A percentile compares a stretch with the other conserved stretches of the same genome.
Conservation (phyloP, 116 monocot species). For the Dioscorea cayenensis region DNA sequence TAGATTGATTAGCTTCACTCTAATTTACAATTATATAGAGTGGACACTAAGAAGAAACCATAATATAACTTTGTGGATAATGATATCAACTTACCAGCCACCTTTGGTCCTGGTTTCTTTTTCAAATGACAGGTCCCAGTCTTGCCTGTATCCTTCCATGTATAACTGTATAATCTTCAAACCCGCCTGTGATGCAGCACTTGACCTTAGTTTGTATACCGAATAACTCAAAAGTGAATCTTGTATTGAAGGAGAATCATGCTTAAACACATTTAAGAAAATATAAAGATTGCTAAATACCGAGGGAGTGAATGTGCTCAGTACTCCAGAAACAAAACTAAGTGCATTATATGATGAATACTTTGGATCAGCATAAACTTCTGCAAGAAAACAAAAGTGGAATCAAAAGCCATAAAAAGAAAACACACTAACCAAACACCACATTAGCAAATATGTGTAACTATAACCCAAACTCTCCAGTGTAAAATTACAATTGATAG, state of each 20-base stretch:
- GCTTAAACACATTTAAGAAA: neutral
- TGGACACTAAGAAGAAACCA: neutral
- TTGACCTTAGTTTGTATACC: neutral
- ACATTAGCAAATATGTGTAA: neutral
- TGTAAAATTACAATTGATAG: too few relatives aligned
- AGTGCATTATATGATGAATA: slow-evolving; percentile 87
- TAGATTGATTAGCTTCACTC: too few relatives aligned
- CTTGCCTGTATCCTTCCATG: slow-evolving; percentile 92
- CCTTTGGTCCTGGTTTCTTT: slow-evolving; percentile 66
- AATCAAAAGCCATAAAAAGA: neutral
- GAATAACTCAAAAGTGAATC: neutral
- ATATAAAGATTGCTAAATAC: slow-evolving; percentile 20
- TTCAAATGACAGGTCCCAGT: slow-evolving; percentile 90
- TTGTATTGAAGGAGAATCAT: neutral
- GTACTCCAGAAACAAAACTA: slow-evolving; percentile 70
- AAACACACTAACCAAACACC: neutral
- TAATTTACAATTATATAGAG: neutral
- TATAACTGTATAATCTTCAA: slow-evolving; percentile 83
- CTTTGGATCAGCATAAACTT: slow-evolving; percentile 89
- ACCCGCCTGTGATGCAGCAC: slow-evolving; percentile 47
- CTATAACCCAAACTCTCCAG: neutral
- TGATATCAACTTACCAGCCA: slow-evolving; percentile 57
- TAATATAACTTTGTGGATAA: neutral
- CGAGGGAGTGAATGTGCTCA: slow-evolving; percentile 70
- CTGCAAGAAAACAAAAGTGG: slow-evolving; percentile 40